Percentiles rank a stretch among this genome's conserved stretches.
These are phyloP conservation scores for Ceratocystis destructans DNA, from an alignment of 2,329 filamentous ascomycete species.

Conservation along the genomic window DNA sequence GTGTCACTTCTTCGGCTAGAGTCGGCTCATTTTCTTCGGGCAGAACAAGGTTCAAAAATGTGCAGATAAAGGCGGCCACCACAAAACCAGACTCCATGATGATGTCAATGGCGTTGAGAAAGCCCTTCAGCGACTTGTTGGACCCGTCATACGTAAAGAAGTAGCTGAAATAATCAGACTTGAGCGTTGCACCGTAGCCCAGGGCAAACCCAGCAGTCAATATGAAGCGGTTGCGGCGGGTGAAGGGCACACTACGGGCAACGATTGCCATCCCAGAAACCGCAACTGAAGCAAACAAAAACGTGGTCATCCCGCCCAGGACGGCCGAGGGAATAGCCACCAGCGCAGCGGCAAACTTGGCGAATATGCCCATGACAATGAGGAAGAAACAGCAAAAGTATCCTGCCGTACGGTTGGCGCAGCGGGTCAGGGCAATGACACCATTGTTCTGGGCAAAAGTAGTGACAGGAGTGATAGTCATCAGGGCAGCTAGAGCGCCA, in stretches of 20 bases:
- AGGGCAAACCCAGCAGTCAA: conserved; percentile 60
- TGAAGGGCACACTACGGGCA: conserved; percentile 53
- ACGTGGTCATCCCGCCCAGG: conserved; percentile 62
- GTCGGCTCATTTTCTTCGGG: conserved; percentile 61
- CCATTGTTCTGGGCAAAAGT: conserved; percentile 78
- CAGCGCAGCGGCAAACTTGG: conserved; percentile 69
- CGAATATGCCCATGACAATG: conserved; percentile 66
- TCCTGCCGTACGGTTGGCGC: conserved; percentile 67
- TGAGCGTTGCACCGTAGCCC: conserved; percentile 56
- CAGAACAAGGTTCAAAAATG: conserved; percentile 60
- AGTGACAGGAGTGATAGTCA: conserved; percentile 67
- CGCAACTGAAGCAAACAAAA: conserved; percentile 64
- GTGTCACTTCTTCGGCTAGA: conserved; percentile 8
- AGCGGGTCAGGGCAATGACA: conserved; percentile 67
- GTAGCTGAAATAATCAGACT: conserved; percentile 52
- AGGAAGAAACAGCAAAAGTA: conserved; percentile 67
- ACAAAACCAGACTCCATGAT: conserved; percentile 65
- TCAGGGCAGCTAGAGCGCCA: conserved; percentile 59
- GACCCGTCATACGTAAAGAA: conserved; percentile 60
- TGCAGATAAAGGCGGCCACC: conserved; percentile 57
- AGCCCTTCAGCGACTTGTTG: conserved; percentile 55
- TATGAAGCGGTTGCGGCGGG: conserved; percentile 69
- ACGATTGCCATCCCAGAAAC: conserved; percentile 69
- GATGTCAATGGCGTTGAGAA: conserved; percentile 59
- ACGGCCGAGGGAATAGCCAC: conserved; percentile 58